Percentiles rank a stretch among this genome's conserved stretches.
phyloP scores from a whole-genome alignment of 106 monocot genomes.

The Dioscorea dumetorum region DNA sequence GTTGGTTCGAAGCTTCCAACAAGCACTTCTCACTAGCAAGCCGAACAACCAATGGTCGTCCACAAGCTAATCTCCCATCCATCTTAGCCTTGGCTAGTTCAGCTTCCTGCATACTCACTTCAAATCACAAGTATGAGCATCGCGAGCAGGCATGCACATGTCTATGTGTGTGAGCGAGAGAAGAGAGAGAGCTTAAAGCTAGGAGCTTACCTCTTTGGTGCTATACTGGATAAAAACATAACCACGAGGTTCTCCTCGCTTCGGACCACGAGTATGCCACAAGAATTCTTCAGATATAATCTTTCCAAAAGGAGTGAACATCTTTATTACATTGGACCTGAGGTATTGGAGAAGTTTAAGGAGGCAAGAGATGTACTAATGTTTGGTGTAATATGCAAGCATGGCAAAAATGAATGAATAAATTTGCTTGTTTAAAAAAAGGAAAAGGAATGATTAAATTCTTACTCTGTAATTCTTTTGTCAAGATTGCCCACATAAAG shows the following conservation, averaged over 20 bases:
- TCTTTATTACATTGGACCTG: slow-evolving; percentile 74
- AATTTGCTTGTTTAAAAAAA: background rate
- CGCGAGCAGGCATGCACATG: too few relatives aligned
- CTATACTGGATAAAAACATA: slow-evolving; percentile 90
- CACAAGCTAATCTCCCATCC: slow-evolving; percentile 73
- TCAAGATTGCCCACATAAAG: slow-evolving; percentile 92
- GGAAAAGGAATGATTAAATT: background rate
- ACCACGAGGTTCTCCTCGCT: slow-evolving; percentile 89
- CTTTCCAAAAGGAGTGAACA: slow-evolving; percentile 89
- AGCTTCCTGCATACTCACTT: slow-evolving; percentile 99
- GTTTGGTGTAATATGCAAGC: too few relatives aligned
- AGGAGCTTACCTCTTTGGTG: slow-evolving; percentile 60
- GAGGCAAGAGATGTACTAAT: background rate
- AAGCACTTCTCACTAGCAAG: slow-evolving; percentile 67
- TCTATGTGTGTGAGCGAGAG: too few relatives aligned
- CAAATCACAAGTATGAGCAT: slow-evolving; percentile 53
- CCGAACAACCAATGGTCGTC: slow-evolving; percentile 78
- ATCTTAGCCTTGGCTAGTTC: slow-evolving; percentile 73
- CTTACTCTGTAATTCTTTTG: slow-evolving; percentile 85
- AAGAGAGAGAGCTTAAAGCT: background rate
- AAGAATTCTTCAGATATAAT: slow-evolving; percentile 84
- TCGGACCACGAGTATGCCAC: slow-evolving; percentile 91
- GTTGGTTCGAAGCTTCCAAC: slow-evolving; percentile 14
- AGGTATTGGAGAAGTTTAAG: background rate
- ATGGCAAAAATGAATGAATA: too few relatives aligned